Percentiles rank a stretch among this genome's conserved stretches.
Conservation (phyloP, 1,284 basidiomycete genomes). For the Psilocybe mexicana region DNA sequence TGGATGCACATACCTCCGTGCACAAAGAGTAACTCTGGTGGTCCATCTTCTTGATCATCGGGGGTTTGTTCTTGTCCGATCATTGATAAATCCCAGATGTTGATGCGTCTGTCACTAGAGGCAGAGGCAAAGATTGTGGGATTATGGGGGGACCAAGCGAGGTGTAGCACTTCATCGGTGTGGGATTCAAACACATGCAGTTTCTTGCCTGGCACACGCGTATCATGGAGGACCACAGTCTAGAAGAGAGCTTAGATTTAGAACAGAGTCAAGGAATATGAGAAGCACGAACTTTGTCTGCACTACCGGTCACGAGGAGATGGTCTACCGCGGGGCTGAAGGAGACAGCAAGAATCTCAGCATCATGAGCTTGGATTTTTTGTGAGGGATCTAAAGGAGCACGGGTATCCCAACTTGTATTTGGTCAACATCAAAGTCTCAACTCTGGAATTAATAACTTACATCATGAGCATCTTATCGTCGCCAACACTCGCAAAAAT, state of each 20-base stretch:
- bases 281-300: constrained; percentile 75
- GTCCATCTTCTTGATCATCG: constrained; percentile 97
- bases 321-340: constrained; percentile 86
- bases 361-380: constrained; percentile 84
- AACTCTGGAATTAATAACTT: constrained; percentile 19
- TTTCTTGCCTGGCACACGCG: constrained; percentile 77
- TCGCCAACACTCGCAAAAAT: constrained; percentile 97
- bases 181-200: constrained; percentile 94
- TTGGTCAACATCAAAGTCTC: constrained; percentile 11
- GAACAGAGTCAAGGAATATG: neutral
- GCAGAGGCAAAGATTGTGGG: constrained; percentile 91
- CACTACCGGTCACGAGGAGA: constrained; percentile 91
- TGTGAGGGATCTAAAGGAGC: constrained; percentile 67
- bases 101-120: constrained; percentile 89
- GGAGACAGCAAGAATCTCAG: constrained; percentile 89
- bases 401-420: constrained; percentile 88
- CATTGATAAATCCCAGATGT: constrained; percentile 92
- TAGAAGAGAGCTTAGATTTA: constrained; percentile 34
- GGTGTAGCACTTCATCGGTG: constrained; percentile 91
- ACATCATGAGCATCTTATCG: constrained; percentile 94
- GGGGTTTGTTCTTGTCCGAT: constrained; percentile 97
- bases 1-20: constrained; percentile 71
- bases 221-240: constrained; percentile 91
- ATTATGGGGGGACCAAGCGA: constrained; percentile 95
- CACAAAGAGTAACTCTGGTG: constrained; percentile 91